Conservation (phyloP, 2,329 filamentous ascomycete species). For the Niveomyces coronatus region DNA sequence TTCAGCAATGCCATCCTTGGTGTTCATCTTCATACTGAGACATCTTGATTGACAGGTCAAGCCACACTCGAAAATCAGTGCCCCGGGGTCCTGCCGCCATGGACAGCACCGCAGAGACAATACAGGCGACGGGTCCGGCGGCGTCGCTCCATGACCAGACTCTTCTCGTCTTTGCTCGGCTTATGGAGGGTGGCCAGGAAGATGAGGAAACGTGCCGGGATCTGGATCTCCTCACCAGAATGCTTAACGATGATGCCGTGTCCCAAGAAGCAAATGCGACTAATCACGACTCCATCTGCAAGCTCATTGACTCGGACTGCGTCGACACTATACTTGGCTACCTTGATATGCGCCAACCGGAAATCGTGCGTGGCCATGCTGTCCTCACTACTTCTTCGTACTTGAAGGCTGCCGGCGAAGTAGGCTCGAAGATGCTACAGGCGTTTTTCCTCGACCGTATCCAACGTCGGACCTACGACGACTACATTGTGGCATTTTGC, state of each 20-base stretch:
- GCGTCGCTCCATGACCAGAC: constrained; percentile 50
- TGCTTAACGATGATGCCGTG: constrained; percentile 45
- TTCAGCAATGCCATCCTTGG: too few species aligned
- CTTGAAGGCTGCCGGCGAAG: constrained; percentile 64
- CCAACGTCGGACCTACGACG: constrained; percentile 67
- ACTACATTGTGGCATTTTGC: constrained; percentile 85
- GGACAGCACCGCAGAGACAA: constrained; percentile 24
- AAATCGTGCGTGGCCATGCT: constrained; percentile 67
- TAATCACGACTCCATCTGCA: constrained; percentile 41
- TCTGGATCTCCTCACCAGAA: constrained; percentile 47
- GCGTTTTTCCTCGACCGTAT: constrained; percentile 67
- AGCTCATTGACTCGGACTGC: constrained; percentile 60
- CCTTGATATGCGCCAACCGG: constrained; percentile 71
- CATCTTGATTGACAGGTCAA: too few species aligned
- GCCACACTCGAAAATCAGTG: too few species aligned
- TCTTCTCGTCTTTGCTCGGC: constrained; percentile 69
- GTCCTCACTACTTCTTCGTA: constrained; percentile 75
- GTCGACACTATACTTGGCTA: constrained; percentile 80
- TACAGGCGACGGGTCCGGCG: constrained; percentile 20
- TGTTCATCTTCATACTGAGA: too few species aligned
- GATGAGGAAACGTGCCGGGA: constrained; percentile 58
- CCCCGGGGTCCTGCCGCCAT: constrained; percentile 16
- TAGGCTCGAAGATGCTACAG: constrained; percentile 58
- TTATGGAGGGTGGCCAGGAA: constrained; percentile 86
- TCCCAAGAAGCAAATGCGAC: constrained; percentile 31